Conservation (phyloP, 1,284 basidiomycete species). For the Ganoderma resinaceum region DNA sequence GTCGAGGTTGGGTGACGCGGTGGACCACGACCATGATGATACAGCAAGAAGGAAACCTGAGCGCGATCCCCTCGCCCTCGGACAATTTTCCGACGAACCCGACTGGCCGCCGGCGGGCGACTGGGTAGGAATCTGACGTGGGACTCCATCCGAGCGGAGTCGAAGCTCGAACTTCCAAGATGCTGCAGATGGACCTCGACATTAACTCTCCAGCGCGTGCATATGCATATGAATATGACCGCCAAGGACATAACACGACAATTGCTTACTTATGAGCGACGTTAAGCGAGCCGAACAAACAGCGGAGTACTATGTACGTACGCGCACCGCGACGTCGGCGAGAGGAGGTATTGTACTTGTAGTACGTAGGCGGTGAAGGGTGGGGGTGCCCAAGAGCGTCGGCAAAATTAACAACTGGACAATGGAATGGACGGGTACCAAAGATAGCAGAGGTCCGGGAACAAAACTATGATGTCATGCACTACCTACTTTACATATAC, state of each 20-base stretch:
- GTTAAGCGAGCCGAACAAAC: not conserved
- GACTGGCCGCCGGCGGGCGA: not conserved
- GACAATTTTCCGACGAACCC: conserved; percentile 1
- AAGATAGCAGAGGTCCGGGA: conserved; percentile 8
- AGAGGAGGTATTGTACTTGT: not conserved
- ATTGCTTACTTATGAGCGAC: conserved; percentile 4
- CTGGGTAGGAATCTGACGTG: not conserved
- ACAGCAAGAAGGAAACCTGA: not conserved
- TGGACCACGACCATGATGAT: not conserved
- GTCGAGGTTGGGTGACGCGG: not conserved
- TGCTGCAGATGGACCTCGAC: not conserved
- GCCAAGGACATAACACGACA: conserved; percentile 19
- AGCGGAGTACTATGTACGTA: not conserved
- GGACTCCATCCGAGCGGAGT: not conserved
- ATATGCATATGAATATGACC: not conserved
- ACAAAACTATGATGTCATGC: conserved; percentile 20
- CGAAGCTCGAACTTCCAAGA: not conserved
- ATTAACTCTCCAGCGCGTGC: not conserved
- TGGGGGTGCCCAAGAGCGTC: not conserved
- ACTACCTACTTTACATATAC: conserved; percentile 4
- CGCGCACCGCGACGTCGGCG: conserved; percentile 1
- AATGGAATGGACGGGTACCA: conserved; percentile 3
- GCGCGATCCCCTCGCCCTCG: not conserved
- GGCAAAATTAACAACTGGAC: not conserved
- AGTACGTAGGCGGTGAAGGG: not conserved